These are phyloP conservation scores for Mortierella sp. DNA, from an alignment of 371 early-diverging fungal genomes.

Conservation along the genomic window DNA sequence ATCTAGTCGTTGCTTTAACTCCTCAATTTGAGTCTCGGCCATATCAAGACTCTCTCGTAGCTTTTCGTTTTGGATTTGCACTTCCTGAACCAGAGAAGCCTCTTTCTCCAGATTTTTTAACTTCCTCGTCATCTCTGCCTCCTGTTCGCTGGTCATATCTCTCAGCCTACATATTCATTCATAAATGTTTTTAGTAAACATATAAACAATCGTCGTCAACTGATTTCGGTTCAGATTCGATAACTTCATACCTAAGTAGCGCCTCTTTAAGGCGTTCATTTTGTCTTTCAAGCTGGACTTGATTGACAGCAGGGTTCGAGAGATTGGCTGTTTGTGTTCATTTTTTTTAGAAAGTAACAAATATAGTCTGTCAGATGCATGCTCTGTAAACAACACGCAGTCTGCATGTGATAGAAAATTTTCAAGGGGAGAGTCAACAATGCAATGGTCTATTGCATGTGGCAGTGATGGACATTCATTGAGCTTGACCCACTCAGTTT, in stretches of 20 bases:
- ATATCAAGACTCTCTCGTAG: slow-evolving; percentile 67
- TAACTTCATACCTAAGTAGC: slow-evolving; percentile 68
- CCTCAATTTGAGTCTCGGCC: slow-evolving; percentile 82
- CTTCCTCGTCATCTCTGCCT: slow-evolving; percentile 75
- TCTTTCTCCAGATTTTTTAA: slow-evolving; percentile 82
- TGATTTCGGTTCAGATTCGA: background rate
- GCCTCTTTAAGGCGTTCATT: slow-evolving; percentile 93
- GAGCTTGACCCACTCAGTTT: background rate
- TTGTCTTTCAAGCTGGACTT: slow-evolving; percentile 80
- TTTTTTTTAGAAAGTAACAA: background rate
- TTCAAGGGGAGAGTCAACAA: slow-evolving; percentile 1
- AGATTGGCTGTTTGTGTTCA: slow-evolving; percentile 28
- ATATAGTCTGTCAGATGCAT: slow-evolving; percentile 1
- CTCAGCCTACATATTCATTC: slow-evolving; percentile 67
- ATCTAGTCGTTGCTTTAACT: slow-evolving; percentile 86
- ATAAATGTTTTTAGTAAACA: background rate
- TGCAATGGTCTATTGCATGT: background rate
- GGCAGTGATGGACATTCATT: background rate
- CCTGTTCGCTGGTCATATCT: slow-evolving; percentile 82
- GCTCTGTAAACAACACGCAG: background rate
- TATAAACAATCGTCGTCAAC: background rate
- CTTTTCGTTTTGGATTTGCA: slow-evolving; percentile 69
- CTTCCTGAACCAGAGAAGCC: slow-evolving; percentile 68
- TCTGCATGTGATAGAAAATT: slow-evolving; percentile 30
- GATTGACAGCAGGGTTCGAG: slow-evolving; percentile 69